Base-by-base conservation (phyloP, 164 flowering plant species). In the Magnolia kwangsiensis region DNA sequence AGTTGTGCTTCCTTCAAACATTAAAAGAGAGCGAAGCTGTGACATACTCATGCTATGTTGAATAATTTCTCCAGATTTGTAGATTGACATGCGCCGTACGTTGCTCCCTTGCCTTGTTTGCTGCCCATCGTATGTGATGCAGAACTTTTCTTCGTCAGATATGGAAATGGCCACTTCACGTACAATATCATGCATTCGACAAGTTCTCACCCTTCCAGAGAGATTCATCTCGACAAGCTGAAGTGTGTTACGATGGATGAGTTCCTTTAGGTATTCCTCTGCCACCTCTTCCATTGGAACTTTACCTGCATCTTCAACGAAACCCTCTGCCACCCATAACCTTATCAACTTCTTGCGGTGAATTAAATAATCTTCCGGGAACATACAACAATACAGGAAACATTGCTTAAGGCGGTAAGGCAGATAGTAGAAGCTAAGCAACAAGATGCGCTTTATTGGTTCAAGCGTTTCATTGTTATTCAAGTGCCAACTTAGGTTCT, bases 11-110 rank as follows among this genome's bases (percentile, higher is more conserved):
- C 75, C 51, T 19, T 76, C 63, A 51, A 82, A 80, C 13, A 83
- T 77, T 50, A 83, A 79, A n/a, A 84, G 72, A 16, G 87, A 77
- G 37, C 86, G 87, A 63, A 84, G 85, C 24, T 63, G 68, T 16
- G 75, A 72, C 67, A 50, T n/a, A 19, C 23, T 64, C 50, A 31
- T 78, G 59, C 74, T 72, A 7, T 74, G 19, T 21, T 13, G 76
- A 51, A 81, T 55, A 55, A 72, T 65, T 72, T 61, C 74, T 7
- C 75, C 75, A 14, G 13, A 11, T 8, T 63, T 50, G 11, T 71
- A 75, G 16, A 77, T 65, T 21, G 71, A 77, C 50, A 77, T 13
- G 6, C 68, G 75, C 0, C 80, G 58, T 0, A 7, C 21, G 49
- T 49, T 27, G 18, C 9, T 11, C 29, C 1, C 19, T 10, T 55